These are phyloP conservation scores for Ogataea saltuana DNA, from an alignment of 805 yeast genomes.

Conservation along the genomic window DNA sequence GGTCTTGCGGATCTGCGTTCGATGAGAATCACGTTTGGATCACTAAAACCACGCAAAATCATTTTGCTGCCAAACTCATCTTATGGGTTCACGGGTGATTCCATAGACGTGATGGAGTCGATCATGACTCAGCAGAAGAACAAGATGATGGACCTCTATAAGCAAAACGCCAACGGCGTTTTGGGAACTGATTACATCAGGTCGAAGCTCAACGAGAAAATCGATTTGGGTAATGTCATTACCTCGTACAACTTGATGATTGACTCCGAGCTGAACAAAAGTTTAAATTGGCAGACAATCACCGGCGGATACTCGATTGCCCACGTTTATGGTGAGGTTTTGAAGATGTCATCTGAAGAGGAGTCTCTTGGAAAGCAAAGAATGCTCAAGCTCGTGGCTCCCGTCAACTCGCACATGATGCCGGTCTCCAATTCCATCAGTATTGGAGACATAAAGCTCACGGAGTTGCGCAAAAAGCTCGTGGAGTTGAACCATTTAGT, in stretches of 20 bases:
- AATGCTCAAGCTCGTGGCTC: constrained; percentile 16
- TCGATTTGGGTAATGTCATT: constrained; percentile 55
- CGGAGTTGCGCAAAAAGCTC: constrained; percentile 72
- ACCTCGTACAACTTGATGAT: constrained; percentile 61
- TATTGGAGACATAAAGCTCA: constrained; percentile 85
- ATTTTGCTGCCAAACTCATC: constrained; percentile 43
- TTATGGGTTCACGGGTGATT: constrained; percentile 26
- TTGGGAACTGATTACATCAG: constrained; percentile 32
- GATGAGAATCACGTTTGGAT: constrained; percentile 70
- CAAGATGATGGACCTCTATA: constrained; percentile 19
- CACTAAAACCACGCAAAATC: constrained; percentile 74
- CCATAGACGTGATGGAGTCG: constrained; percentile 24
- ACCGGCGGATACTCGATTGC: constrained; percentile 82
- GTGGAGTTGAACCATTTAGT: constrained; percentile 63
- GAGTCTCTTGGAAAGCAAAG: constrained; percentile 7
- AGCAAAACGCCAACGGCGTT: constrained; percentile 17
- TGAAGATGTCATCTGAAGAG: constrained; percentile 18
- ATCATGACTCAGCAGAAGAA: constrained; percentile 23
- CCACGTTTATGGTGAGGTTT: constrained; percentile 70
- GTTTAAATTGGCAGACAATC: constrained; percentile 79
- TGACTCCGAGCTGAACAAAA: constrained; percentile 61
- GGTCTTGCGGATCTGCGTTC: constrained; percentile 88
- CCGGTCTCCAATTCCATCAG: constrained; percentile 39
- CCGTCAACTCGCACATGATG: constrained; percentile 15
- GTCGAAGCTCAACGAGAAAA: constrained; percentile 39